These are phyloP conservation scores for Amanita phalloides DNA, from an alignment of 768 basidiomycete genomes.

Conservation along the genomic window DNA sequence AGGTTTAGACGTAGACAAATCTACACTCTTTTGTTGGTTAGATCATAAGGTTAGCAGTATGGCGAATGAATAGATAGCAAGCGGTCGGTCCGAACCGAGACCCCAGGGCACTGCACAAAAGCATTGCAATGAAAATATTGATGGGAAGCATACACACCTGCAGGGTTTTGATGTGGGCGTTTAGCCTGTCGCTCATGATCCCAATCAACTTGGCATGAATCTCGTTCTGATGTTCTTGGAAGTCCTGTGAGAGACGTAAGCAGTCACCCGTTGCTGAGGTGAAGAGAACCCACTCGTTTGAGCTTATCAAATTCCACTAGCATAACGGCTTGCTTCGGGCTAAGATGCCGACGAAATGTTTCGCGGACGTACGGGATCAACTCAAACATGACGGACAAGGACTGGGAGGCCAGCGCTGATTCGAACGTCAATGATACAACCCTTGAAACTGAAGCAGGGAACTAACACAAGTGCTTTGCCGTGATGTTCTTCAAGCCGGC, in stretches of 20 bases:
- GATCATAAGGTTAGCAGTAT: neutral
- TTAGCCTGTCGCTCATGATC: conserved; percentile 94
- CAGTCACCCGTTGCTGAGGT: conserved; percentile 4
- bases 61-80: neutral
- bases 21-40: conserved; percentile 41
- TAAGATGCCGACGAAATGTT: conserved; percentile 87
- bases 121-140: neutral
- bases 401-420: conserved; percentile 89
- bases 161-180: conserved; percentile 74
- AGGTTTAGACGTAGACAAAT: conserved; percentile 62
- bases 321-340: conserved; percentile 92
- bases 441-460: neutral
- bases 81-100: neutral
- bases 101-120: neutral
- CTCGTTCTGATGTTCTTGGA: conserved; percentile 98
- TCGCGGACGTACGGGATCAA: conserved; percentile 95
- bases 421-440: conserved; percentile 7
- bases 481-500: conserved; percentile 98
- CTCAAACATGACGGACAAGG: conserved; percentile 86
- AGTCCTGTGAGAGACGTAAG: conserved; percentile 48
- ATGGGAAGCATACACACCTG: conserved; percentile 36
- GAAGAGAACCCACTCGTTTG: conserved; percentile 59
- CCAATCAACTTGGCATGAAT: conserved; percentile 96
- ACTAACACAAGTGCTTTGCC: conserved; percentile 83
- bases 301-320: conserved; percentile 97